Base-by-base conservation (phyloP, 306 rosid genomes). In the Prosopis cineraria region DNA sequence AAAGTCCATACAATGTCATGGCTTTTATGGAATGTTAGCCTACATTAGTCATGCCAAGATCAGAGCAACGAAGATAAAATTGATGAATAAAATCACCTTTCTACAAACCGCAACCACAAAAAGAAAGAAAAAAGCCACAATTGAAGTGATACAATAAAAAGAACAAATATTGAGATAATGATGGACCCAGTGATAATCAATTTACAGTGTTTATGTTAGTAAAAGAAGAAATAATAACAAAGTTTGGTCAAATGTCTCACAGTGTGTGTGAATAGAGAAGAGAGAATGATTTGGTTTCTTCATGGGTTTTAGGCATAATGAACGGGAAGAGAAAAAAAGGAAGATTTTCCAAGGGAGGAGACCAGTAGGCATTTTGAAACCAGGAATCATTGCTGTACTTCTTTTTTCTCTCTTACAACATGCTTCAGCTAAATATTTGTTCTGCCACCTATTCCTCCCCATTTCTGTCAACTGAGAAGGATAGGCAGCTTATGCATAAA, bases 61-160 rank as follows among this genome's bases (percentile, higher is more conserved):
- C 40, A 64, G 11, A 40, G 12, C 1, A 73, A 58, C 30, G n/a
- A 74, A 74, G 68, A 30, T 43, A 41, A 69, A 41, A 56, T 24
- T 12, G 25, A 76, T 14, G 22, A 22, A 8, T 20, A 53, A 43
- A 11, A 43, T 20, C 47, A 40, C 43, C 7, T 22, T 22, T 11
- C 41, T 71, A 64, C 70, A 37, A 58, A n/a, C 17, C 45, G 13
- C 45, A 70, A 58, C 29, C 27, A 43, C 40, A 37, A 6, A 37
- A 6, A 37, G 16, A 76, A 40, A 76, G 40, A 39, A 40, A 76
- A 39, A 77, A 22, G 75, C 10, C 40, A 37, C 4, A 56, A 39
- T 19, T 78, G 41, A 66, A 52, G 71, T 43, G 55, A 45, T 47
- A 31, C 27, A 55, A 52, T 27, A 56, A 12, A 55, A 11, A 27